Percentiles rank a stretch among this genome's conserved stretches.
These are phyloP conservation scores for Coleophoma cylindrospora DNA, from an alignment of 2,329 filamentous ascomycete genomes.

Conservation along the genomic window DNA sequence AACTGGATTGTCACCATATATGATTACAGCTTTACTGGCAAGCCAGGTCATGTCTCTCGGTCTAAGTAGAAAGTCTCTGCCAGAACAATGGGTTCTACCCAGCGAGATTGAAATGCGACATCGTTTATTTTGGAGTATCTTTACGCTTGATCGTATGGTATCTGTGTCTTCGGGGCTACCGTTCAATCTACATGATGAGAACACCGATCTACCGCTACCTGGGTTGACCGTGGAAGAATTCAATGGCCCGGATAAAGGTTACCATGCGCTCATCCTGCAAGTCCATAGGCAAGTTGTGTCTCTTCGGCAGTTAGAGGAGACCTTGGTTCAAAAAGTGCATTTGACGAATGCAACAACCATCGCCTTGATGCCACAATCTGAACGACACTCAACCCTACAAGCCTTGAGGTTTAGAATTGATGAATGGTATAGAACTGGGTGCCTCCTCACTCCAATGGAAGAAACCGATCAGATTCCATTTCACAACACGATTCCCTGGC, in stretches of 20 bases:
- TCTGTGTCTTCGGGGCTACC: slow-evolving; percentile 35
- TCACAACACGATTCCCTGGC: background rate
- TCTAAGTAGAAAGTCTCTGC: background rate
- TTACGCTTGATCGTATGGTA: slow-evolving; percentile 40
- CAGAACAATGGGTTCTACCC: slow-evolving; percentile 29
- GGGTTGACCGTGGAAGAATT: slow-evolving; percentile 41
- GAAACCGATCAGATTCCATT: background rate
- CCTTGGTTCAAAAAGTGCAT: slow-evolving; percentile 33
- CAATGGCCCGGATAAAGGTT: slow-evolving; percentile 30
- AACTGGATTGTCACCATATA: background rate
- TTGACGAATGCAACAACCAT: slow-evolving; percentile 42
- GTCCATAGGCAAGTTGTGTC: slow-evolving; percentile 39
- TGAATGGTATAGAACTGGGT: slow-evolving; percentile 1
- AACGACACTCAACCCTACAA: slow-evolving; percentile 29
- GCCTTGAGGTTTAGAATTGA: background rate
- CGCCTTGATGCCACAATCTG: slow-evolving; percentile 37
- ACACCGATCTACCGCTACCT: slow-evolving; percentile 35
- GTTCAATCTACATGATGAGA: slow-evolving; percentile 32
- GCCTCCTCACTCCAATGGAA: background rate
- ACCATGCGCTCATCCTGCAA: slow-evolving; percentile 36
- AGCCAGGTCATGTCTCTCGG: background rate
- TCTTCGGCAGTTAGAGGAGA: slow-evolving; percentile 36
- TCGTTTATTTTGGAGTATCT: slow-evolving; percentile 40
- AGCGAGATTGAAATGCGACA: slow-evolving; percentile 27
- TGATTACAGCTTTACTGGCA: background rate